Base-by-base conservation (phyloP, 306 rosid genomes). In the Prunus mongolica region DNA sequence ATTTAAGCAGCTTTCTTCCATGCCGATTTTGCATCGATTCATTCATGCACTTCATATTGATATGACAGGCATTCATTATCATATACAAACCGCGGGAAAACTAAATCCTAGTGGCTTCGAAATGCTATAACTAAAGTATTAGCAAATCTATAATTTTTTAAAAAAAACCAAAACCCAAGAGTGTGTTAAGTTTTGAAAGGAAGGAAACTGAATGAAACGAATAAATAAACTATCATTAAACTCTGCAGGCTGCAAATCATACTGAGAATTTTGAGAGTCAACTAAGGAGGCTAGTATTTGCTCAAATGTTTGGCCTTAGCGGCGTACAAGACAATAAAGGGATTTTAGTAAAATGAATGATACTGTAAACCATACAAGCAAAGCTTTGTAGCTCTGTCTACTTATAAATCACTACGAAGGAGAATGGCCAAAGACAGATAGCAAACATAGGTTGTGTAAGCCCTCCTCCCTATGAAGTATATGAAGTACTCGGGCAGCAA, bases 321-420 rank as follows among this genome's bases (percentile, higher is more conserved):
- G 12, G 32, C 41, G 19, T 38, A 41, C n/a, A 25, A 5, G 20
- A 58, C 24, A 56, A 20, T 13, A 41, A 58, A 73, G 67, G 55
- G 10, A 25, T 11, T 58, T 73, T 22, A n/a, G 47, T 73, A 73
- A 45, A 45, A 44, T 24, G 81, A 65, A 79, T 74, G 75, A 73
- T 22, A 71, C 61, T 71, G 61, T 57, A 79, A 76, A 77, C 55
- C 79, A 69, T 52, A 68, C 80, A 54, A 73, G 54, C 86, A 82
- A 14, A 61, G 68, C 70, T 69, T 24, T 41, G 49, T 62, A 22
- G 75, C 22, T 73, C 8, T 64, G 86, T 82, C 79, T 67, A 57
- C 61, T 44, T 3, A 71, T 76, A 82, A 76, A 68, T 77, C 74
- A 74, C 76, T 62, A 77, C 30, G 63, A 66, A 34, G 63, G 65